phyloP scores from a whole-genome alignment of 371 early-diverging fungal species.

The Lichtheimia ramosa region DNA sequence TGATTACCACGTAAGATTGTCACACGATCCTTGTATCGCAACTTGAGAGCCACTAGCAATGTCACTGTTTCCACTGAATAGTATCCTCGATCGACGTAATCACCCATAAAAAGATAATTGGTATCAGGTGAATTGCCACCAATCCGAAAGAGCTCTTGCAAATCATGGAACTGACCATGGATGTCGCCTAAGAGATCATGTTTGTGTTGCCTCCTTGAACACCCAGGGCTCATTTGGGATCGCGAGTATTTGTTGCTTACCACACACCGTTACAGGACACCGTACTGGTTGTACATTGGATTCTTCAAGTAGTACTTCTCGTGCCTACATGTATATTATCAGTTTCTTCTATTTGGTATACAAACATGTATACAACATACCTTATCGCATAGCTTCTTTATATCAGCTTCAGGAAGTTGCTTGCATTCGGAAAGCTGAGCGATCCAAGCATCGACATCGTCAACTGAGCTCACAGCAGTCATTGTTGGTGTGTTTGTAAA shows the following conservation, averaged over 20 bases:
- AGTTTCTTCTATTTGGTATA: too few relatives aligned
- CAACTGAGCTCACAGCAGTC: conserved; percentile 42
- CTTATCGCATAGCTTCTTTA: conserved; percentile 95
- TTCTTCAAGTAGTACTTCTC: conserved; percentile 91
- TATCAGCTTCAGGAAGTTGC: conserved; percentile 87
- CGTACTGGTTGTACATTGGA: conserved; percentile 95
- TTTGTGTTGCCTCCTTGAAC: conserved; percentile 4
- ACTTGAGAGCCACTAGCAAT: conserved; percentile 91
- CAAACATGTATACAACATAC: conserved; percentile 22
- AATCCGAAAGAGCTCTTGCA: conserved; percentile 96
- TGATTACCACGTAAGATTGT: conserved; percentile 98
- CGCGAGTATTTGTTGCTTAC: conserved; percentile 33
- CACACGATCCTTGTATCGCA: conserved; percentile 95
- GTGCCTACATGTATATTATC: conserved; percentile 62
- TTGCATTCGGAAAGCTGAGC: conserved; percentile 87
- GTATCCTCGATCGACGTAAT: conserved; percentile 99
- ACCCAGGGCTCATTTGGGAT: not conserved
- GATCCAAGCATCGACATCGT: conserved; percentile 85
- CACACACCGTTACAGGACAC: conserved; percentile 96
- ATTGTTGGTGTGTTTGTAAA: conserved; percentile 16
- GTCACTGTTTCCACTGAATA: conserved; percentile 98
- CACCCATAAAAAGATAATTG: conserved; percentile 99
- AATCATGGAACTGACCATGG: conserved; percentile 99
- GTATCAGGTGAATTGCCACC: conserved; percentile 97
- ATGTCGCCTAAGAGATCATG: conserved; percentile 66